Evolutionary conservation across 768 basidiomycete genomes (phyloP), one percentile per base, ranked within the genome.

Genomic region (Termitomyces sp.): DNA sequence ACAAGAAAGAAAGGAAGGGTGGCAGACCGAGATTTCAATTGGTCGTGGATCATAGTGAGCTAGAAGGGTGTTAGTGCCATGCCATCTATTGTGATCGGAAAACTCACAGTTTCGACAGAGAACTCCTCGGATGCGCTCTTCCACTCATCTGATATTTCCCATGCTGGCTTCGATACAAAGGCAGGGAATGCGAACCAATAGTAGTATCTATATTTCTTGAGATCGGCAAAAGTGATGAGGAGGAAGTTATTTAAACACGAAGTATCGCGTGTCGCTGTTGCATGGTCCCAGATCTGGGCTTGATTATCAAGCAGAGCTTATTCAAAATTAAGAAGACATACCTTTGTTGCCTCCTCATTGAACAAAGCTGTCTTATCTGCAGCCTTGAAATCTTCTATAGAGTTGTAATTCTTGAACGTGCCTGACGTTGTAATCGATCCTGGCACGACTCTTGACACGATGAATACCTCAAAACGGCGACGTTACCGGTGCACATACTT

Each of bases 131-230:
- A 69, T 3, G 83, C 88, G 32, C 62, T 53, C 49, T 68, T 73
- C 85, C 89, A 90, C 0, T 72, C 67, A 6, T 78, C 81, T 34
- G 77, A 75, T 63, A 91, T 87, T 76, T 92, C 88, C 95, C 95
- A 98, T 5, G 89, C 84, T 7, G 97, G 95, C 64, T 92, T 93
- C 22, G 91, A 78, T 0, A 88, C 87, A 62, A 98, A 87, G 0
- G 95, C 93, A 2, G 97, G 96, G 71, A 98, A 97, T 0, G 91
- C 90, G 67, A 98, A 98, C 97, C 96, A 99, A 73, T 98, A 98
- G 67, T 88, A 95, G 69, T 94, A 98, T 64, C 88, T 89, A 79
- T 97, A 98, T 71, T 95, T 98, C 81, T 98, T 99, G 64, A 99
- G 86, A 72, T 99, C 97, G 0, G 97, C 93, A 65, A 87, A 98